Evolutionary conservation across 75 land plant species (phyloP).

Genomic region (Ceratopteris richardii): DNA sequence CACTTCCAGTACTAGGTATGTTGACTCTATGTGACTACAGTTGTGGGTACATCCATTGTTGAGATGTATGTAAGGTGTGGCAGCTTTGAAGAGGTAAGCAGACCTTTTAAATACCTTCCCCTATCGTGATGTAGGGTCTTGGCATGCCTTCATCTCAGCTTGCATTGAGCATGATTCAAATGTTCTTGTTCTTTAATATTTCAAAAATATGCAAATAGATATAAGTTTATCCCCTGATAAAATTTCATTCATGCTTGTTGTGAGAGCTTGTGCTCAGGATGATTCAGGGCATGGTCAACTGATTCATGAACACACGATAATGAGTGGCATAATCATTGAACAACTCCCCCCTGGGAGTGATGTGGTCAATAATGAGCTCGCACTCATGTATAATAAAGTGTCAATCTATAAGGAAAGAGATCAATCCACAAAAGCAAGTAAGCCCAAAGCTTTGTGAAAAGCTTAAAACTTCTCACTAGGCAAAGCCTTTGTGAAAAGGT

Average conservation of each 20-base stretch:
- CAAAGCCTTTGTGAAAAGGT: no score
- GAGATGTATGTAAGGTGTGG: constrained; percentile 8
- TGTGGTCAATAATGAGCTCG: no score
- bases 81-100: neutral
- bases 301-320: constrained; percentile 15
- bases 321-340: constrained; percentile 6
- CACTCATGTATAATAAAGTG: no score
- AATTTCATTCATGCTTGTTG: neutral
- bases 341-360: no score
- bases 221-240: neutral
- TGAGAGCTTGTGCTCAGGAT: neutral
- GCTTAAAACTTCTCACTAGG: no score
- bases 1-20: no score
- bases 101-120: neutral
- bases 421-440: no score
- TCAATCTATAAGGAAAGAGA: no score
- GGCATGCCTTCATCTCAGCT: constrained; percentile 9
- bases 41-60: constrained; percentile 1
- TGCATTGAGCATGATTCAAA: neutral
- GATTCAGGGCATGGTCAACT: constrained; percentile 8
- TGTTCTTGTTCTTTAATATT: neutral
- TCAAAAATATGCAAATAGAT: neutral
- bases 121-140: neutral
- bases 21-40: no score
- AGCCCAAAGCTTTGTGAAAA: no score